These are phyloP conservation scores for Blastobotrys serpentis DNA, from an alignment of 1,139 yeast genomes.

Conservation along the genomic window DNA sequence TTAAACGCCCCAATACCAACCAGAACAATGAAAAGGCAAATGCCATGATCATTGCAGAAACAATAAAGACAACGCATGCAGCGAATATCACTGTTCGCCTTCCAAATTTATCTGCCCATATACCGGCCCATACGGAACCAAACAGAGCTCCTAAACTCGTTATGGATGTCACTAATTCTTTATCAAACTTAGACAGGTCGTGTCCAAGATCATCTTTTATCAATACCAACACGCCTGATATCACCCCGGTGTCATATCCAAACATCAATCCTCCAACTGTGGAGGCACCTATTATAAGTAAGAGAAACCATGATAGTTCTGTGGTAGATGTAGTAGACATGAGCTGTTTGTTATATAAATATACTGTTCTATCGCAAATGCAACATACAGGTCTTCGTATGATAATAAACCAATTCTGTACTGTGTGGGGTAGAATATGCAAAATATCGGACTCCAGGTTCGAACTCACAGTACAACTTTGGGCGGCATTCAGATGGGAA, in stretches of 20 bases:
- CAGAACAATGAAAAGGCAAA: constrained; percentile 32
- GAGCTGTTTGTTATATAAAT: too few relatives aligned
- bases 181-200: constrained; percentile 34
- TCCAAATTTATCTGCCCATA: constrained; percentile 39
- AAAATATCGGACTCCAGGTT: not conserved
- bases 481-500: too few relatives aligned
- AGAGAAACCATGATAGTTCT: constrained; percentile 2
- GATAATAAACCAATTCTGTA: too few relatives aligned
- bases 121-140: constrained; percentile 44
- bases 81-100: constrained; percentile 40
- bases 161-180: constrained; percentile 45
- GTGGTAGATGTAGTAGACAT: not conserved
- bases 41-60: constrained; percentile 43
- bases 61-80: constrained; percentile 41
- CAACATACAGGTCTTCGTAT: too few relatives aligned
- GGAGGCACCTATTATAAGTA: constrained; percentile 24
- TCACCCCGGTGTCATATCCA: constrained; percentile 27
- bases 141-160: constrained; percentile 46
- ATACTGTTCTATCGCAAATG: too few relatives aligned
- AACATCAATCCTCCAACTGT: constrained; percentile 30
- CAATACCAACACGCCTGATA: constrained; percentile 34
- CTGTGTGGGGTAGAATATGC: not conserved
- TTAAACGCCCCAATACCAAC: constrained; percentile 40
- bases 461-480: not conserved
- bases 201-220: constrained; percentile 37